These are phyloP conservation scores for Globisporangium yorkense DNA, from an alignment of 352 stramenopile species.

Conservation along the genomic window DNA sequence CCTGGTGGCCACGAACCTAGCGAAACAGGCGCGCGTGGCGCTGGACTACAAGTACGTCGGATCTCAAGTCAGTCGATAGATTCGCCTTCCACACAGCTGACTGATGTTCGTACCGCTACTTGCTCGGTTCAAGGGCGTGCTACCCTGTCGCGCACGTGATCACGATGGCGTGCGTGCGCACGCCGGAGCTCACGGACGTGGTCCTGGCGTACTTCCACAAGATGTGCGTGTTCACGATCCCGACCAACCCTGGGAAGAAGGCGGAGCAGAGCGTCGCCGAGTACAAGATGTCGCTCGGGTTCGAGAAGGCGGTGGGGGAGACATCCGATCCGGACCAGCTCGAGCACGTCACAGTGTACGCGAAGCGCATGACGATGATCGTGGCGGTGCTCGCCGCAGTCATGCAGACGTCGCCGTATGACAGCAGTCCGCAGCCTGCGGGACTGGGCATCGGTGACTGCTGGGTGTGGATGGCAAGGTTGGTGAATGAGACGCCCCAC, in stretches of 20 bases:
- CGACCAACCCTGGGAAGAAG: constrained; percentile 50
- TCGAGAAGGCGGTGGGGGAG: constrained; percentile 58
- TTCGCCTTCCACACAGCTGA: not conserved
- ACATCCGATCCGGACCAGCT: constrained; percentile 48
- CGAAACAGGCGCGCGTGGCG: constrained; percentile 57
- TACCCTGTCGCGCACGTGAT: constrained; percentile 74
- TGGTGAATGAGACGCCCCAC: constrained; percentile 65
- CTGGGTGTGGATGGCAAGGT: constrained; percentile 61
- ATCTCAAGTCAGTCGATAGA: not conserved
- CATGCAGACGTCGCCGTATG: constrained; percentile 62
- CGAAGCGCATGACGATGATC: constrained; percentile 79
- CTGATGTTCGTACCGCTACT: constrained; percentile 3
- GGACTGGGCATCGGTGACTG: constrained; percentile 62
- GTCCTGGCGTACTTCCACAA: constrained; percentile 72
- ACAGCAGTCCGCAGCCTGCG: constrained; percentile 39
- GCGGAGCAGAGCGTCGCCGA: constrained; percentile 41
- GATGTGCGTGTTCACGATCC: constrained; percentile 71
- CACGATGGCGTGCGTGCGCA: constrained; percentile 68
- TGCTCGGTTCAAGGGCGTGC: constrained; percentile 34
- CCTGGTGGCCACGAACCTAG: constrained; percentile 61
- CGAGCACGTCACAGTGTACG: constrained; percentile 74
- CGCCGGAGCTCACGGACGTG: constrained; percentile 62
- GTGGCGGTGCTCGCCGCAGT: constrained; percentile 59
- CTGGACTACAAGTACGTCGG: constrained; percentile 73
- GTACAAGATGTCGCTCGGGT: constrained; percentile 62